phyloP scores from a whole-genome alignment of 2,329 filamentous ascomycete species.

The Eurotiales sp. region DNA sequence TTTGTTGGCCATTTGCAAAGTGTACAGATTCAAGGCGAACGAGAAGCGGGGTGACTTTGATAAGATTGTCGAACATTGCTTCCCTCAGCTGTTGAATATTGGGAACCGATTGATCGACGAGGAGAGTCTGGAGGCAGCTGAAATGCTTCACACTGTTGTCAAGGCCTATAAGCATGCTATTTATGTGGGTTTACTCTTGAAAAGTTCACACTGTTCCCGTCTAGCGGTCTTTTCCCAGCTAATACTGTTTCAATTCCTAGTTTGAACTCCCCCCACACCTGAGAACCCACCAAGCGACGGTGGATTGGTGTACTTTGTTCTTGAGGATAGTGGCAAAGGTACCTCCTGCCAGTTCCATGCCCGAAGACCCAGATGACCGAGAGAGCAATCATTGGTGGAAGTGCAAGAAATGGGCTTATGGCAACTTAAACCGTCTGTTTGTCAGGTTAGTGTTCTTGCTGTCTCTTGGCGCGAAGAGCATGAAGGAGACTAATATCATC shows the following conservation, averaged over 20 bases:
- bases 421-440: slow-evolving; percentile 92
- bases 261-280: slow-evolving; percentile 80
- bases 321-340: slow-evolving; percentile 83
- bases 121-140: slow-evolving; percentile 87
- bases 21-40: slow-evolving; percentile 89
- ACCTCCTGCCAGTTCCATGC: slow-evolving; percentile 73
- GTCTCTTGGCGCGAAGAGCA: neutral
- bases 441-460: slow-evolving; percentile 63
- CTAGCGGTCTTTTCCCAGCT: slow-evolving; percentile 28
- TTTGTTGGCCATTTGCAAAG: slow-evolving; percentile 87
- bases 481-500: neutral
- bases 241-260: slow-evolving; percentile 44
- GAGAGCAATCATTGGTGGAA: slow-evolving; percentile 99
- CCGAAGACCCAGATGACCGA: slow-evolving; percentile 75
- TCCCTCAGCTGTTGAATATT: slow-evolving; percentile 81
- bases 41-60: slow-evolving; percentile 83
- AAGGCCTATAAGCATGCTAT: slow-evolving; percentile 99
- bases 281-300: slow-evolving; percentile 75
- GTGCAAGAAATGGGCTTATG: slow-evolving; percentile 99
- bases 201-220: slow-evolving; percentile 13
- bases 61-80: slow-evolving; percentile 86
- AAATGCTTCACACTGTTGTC: slow-evolving; percentile 92
- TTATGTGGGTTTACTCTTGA: slow-evolving; percentile 62
- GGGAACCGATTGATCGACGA: slow-evolving; percentile 86
- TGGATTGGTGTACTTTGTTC: slow-evolving; percentile 96